Conservation (phyloP, 2,329 filamentous ascomycete species). For the Sclerotinia nivalis region DNA sequence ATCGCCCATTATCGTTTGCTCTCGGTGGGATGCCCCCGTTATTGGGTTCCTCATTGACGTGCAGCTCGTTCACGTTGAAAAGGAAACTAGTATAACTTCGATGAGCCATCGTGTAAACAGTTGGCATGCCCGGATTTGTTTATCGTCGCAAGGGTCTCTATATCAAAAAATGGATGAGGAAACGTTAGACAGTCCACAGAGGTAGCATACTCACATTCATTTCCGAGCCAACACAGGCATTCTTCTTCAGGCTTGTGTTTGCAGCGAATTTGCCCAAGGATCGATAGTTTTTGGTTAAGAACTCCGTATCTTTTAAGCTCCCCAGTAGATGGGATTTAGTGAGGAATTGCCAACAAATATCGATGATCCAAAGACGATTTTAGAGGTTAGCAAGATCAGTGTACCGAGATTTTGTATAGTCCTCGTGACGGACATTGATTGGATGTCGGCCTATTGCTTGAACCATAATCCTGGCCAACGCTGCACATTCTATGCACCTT, state of each 20-base stretch:
- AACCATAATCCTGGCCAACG: constrained; percentile 19
- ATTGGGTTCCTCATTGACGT: constrained; percentile 39
- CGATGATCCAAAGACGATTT: constrained; percentile 10
- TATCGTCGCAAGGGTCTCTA: constrained; percentile 12
- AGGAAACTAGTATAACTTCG: constrained; percentile 39
- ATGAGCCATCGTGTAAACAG: constrained; percentile 6
- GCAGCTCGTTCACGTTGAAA: constrained; percentile 46
- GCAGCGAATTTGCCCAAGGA: not conserved
- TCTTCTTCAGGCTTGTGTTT: not conserved
- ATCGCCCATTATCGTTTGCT: constrained; percentile 28
- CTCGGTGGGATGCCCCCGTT: constrained; percentile 25
- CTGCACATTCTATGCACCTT: constrained; percentile 17
- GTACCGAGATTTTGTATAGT: constrained; percentile 11
- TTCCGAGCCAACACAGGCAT: not conserved
- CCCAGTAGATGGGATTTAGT: not conserved
- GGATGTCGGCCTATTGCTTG: constrained; percentile 24
- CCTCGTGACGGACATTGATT: constrained; percentile 33
- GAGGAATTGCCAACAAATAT: not conserved
- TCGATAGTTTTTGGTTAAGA: too few relatives aligned
- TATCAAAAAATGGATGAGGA: not conserved
- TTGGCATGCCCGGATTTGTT: not conserved
- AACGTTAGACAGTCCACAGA: not conserved
- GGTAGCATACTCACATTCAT: constrained; percentile 6
- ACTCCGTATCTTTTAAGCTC: not conserved
- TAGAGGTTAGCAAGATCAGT: constrained; percentile 24